Conservation (phyloP, 192 early-diverging fungal genomes). For the Lunasporangiospora selenospora region DNA sequence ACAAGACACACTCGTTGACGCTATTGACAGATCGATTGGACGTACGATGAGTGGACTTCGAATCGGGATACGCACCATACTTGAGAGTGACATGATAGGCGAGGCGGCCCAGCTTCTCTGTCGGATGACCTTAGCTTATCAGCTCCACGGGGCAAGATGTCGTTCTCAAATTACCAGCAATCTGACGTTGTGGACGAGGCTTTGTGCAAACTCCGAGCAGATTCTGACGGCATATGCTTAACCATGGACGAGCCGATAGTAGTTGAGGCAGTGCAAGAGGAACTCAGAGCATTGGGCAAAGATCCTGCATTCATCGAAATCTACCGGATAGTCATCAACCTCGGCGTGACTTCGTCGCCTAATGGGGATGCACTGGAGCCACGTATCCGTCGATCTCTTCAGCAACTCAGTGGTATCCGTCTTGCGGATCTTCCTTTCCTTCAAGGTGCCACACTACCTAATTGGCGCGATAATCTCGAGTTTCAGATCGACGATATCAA, state of each 20-base stretch:
- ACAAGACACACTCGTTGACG: too few relatives aligned
- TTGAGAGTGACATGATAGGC: too few relatives aligned
- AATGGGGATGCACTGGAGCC: background rate
- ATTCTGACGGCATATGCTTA: background rate
- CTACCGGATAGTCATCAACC: background rate
- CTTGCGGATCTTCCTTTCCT: background rate
- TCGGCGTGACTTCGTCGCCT: background rate
- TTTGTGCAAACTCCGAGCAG: background rate
- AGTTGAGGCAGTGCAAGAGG: background rate
- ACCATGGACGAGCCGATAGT: background rate
- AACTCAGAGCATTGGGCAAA: background rate
- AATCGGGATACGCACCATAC: too few relatives aligned
- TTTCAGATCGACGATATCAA: conserved; percentile 9
- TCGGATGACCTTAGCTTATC: too few relatives aligned
- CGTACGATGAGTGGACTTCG: too few relatives aligned
- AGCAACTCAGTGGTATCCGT: background rate
- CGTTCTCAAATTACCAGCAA: background rate
- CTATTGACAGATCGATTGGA: too few relatives aligned
- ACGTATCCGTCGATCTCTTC: background rate
- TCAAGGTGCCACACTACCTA: background rate
- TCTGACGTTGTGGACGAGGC: background rate
- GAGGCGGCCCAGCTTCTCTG: too few relatives aligned
- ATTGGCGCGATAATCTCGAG: background rate
- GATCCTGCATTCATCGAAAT: background rate
- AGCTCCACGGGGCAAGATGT: too few relatives aligned